Evolutionary conservation across 441 rosid species (phyloP).

Genomic region (Geranium incanum): DNA sequence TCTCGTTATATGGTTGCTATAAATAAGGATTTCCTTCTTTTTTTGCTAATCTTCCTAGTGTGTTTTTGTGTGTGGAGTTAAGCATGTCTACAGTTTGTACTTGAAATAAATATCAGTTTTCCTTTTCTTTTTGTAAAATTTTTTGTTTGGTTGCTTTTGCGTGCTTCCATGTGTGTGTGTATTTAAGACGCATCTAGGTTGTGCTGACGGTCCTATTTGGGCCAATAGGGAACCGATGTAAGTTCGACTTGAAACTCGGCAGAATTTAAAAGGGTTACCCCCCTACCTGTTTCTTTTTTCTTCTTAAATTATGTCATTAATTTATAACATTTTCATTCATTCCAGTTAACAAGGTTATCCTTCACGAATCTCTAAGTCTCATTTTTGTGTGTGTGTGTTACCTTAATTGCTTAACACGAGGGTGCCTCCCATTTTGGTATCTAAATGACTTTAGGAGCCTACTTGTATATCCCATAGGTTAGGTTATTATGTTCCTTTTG

Average conservation of each 20-base stretch:
- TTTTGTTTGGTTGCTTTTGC: conserved; percentile 3
- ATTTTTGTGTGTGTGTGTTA: conserved; percentile 7
- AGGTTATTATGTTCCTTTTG: conserved; percentile 13
- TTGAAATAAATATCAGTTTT: too few relatives aligned
- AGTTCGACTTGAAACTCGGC: neutral
- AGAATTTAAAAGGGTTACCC: neutral
- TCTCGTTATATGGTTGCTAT: neutral
- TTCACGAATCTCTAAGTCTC: conserved; percentile 4
- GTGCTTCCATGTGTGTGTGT: neutral
- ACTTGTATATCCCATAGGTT: neutral
- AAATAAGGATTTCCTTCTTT: neutral
- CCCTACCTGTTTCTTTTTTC: neutral
- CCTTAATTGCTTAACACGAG: neutral
- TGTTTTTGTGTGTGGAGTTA: too few relatives aligned
- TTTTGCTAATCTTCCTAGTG: too few relatives aligned
- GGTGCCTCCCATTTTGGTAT: conserved; percentile 5
- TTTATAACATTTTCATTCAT: neutral
- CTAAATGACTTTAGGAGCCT: conserved; percentile 2
- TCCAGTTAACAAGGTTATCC: neutral
- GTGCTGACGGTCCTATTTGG: conserved; percentile 5
- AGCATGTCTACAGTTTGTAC: too few relatives aligned
- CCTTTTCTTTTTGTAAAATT: neutral
- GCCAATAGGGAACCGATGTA: conserved; percentile 9
- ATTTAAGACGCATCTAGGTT: neutral
- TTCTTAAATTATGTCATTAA: neutral